Evolutionary conservation across 106 monocot species (phyloP), one percentile per base, ranked within the genome.

Genomic region (Amphibolis antarctica): DNA sequence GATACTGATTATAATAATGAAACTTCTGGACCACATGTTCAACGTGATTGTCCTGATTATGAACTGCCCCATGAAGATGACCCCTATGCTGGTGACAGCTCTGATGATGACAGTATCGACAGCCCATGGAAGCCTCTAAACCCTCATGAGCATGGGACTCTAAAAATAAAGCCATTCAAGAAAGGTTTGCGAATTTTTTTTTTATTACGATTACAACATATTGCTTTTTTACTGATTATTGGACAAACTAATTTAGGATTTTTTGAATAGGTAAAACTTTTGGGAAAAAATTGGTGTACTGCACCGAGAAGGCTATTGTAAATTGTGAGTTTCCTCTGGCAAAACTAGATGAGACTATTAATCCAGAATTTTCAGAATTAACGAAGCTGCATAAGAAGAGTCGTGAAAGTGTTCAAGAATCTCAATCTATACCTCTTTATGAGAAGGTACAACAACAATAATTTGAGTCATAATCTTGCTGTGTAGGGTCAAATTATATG

Each of bases 51-150:
- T 62, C 19, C 71, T 59, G 65, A 60, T 52, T 23, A 79, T 76
- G 72, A 77, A 44, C 17, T 64, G 57, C 46, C 53, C 43, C 61
- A 77, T 69, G 72, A 54, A 69, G 78, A 76, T 10, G 70, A 75
- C 67, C 62, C 79, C 52, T 44, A 79, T 72, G 24, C 1, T 47
- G 51, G 27, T 12, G 76, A 80, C 70, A 76, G 84, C 74, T 77
- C 75, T 48, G 93, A 93, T 23, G 68, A 66, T 53, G 86, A 84
- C 15, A 83, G 82, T 28, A 51, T 60, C 23, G 78, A 85, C 44
- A 85, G 89, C 73, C 89, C 94, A 28, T 96, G 94, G 94, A 86
- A 82, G 58, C 89, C 89, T 73, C 74, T 96, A 63, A 82, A 96
- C 79, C 94, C 94, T 69, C 82, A 96, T 78, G 89, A 96, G 76